Evolutionary conservation across 495 filamentous ascomycete species (phyloP).

Genomic region (Penicillium nucicola): DNA sequence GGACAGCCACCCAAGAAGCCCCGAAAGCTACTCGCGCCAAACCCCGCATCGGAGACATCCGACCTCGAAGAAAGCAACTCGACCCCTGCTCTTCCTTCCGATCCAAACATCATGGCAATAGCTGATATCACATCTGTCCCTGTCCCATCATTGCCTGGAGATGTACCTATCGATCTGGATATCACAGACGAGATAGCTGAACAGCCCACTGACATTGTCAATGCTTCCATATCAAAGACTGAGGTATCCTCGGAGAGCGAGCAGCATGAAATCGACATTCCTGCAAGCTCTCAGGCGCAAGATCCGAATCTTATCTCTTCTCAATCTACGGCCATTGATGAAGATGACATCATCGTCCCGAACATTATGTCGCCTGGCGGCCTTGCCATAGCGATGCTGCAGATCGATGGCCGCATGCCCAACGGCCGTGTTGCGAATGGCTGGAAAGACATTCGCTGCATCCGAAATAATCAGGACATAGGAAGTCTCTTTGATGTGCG

Average conservation of each 20-base stretch:
- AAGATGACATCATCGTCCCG: slow-evolving; percentile 29
- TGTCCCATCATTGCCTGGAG: neutral
- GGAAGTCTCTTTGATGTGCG: slow-evolving; percentile 54
- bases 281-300: neutral
- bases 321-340: neutral
- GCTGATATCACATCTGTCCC: neutral
- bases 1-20: slow-evolving; percentile 14
- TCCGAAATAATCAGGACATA: slow-evolving; percentile 54
- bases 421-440: slow-evolving; percentile 42
- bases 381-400: slow-evolving; percentile 38
- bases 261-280: neutral
- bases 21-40: neutral
- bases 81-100: neutral
- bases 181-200: neutral
- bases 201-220: neutral
- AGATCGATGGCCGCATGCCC: slow-evolving; percentile 33
- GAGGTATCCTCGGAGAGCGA: neutral
- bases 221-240: neutral
- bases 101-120: neutral
- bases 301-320: neutral
- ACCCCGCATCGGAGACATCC: neutral
- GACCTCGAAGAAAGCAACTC: neutral
- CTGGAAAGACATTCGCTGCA: slow-evolving; percentile 51
- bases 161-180: neutral
- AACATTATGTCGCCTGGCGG: slow-evolving; percentile 26